Conservation (phyloP, 352 stramenopile species). For the Globisporangium iwayamae region DNA sequence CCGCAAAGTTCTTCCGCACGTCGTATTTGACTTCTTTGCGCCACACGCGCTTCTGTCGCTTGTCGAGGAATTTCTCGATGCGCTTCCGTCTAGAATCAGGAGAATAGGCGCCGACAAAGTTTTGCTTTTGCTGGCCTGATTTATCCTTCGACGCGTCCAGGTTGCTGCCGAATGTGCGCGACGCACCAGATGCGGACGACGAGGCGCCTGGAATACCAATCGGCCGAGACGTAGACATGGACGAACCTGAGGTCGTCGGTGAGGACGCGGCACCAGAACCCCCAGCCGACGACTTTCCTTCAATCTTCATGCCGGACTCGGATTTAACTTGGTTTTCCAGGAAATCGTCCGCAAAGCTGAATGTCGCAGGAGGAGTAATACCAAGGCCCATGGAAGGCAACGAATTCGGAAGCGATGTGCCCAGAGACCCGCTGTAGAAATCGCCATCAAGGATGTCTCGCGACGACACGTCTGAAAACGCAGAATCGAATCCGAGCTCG, state of each 20-base stretch:
- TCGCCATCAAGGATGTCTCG: constrained; percentile 80
- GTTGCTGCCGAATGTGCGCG: constrained; percentile 34
- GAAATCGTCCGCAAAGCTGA: constrained; percentile 86
- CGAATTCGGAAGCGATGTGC: constrained; percentile 81
- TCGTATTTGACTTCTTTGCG: constrained; percentile 97
- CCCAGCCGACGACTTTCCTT: constrained; percentile 27
- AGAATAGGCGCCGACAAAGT: constrained; percentile 94
- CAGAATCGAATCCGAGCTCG: constrained; percentile 80
- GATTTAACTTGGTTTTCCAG: constrained; percentile 72
- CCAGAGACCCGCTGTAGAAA: constrained; percentile 80
- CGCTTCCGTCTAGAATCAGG: constrained; percentile 90
- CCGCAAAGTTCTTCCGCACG: constrained; percentile 97
- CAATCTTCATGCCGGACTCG: constrained; percentile 35
- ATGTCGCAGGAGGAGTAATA: constrained; percentile 77
- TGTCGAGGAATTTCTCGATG: constrained; percentile 94
- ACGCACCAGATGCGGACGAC: constrained; percentile 19
- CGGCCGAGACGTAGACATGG: constrained; percentile 63
- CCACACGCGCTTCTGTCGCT: constrained; percentile 94
- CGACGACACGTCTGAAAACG: constrained; percentile 69
- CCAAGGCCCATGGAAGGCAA: constrained; percentile 83
- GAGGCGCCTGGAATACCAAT: constrained; percentile 78
- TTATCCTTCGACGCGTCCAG: constrained; percentile 48
- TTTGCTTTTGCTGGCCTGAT: constrained; percentile 55
- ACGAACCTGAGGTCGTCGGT: constrained; percentile 23
- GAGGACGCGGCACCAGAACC: constrained; percentile 10